Evolutionary conservation across 1,284 basidiomycete species (phyloP).

Genomic region (Polyporus tsugae): DNA sequence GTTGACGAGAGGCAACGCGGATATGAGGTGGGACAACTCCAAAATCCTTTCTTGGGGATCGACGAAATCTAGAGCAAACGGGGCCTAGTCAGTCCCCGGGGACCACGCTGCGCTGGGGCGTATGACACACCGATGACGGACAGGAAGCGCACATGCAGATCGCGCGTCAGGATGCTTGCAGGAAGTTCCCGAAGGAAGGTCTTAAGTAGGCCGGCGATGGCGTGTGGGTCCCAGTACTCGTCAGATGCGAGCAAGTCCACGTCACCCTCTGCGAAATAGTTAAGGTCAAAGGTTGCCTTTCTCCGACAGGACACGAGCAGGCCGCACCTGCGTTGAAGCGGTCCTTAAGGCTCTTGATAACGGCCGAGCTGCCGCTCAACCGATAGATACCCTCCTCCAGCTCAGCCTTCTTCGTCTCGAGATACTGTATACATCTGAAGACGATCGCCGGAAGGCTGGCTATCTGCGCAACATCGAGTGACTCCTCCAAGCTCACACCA

Average conservation of each 20-base stretch:
- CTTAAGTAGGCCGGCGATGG: constrained; percentile 93
- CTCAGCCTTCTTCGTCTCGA: constrained; percentile 91
- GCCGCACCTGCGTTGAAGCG: constrained; percentile 85
- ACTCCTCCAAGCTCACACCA: constrained; percentile 88
- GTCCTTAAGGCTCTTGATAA: constrained; percentile 94
- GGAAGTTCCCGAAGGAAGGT: constrained; percentile 91
- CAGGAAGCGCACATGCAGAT: constrained; percentile 88
- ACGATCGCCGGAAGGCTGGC: constrained; percentile 94
- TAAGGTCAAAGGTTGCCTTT: constrained; percentile 23
- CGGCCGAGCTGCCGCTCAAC: constrained; percentile 90
- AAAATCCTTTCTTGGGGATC: constrained; percentile 88
- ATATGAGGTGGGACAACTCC: constrained; percentile 88
- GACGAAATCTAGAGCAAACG: constrained; percentile 72
- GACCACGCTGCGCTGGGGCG: constrained; percentile 20
- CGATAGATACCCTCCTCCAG: constrained; percentile 98
- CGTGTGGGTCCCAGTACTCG: constrained; percentile 95
- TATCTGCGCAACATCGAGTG: constrained; percentile 88
- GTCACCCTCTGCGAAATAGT: constrained; percentile 77
- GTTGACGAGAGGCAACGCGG: constrained; percentile 89
- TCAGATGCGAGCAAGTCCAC: constrained; percentile 86
- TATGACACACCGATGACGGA: constrained; percentile 86
- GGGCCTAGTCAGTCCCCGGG: constrained; percentile 15
- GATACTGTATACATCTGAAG: constrained; percentile 91
- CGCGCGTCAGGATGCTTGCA: constrained; percentile 89
- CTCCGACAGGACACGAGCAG: constrained; percentile 18